Conservation (phyloP, 2,329 filamentous ascomycete species). For the Trichoderma guizhouense region DNA sequence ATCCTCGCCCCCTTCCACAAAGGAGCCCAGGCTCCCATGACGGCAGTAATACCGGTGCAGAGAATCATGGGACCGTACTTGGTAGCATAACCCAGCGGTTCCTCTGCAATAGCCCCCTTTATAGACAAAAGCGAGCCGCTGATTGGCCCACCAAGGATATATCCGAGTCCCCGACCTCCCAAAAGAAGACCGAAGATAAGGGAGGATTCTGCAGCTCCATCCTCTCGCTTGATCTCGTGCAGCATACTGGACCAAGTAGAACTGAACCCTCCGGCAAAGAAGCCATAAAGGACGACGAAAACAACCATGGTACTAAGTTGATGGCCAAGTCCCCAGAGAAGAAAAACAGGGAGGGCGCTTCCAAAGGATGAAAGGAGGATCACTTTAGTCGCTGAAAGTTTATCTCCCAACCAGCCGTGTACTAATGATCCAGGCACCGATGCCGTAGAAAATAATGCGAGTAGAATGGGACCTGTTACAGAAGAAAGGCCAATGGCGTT, state of each 20-base stretch:
- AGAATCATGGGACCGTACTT: conserved; percentile 34
- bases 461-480: conserved; percentile 53
- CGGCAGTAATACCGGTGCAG: conserved; percentile 31
- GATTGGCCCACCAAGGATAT: conserved; percentile 54
- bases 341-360: conserved; percentile 53
- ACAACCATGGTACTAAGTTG: conserved; percentile 52
- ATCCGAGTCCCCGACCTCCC: conserved; percentile 59
- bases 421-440: conserved; percentile 56
- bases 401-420: conserved; percentile 58
- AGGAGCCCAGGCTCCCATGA: conserved; percentile 32
- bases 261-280: conserved; percentile 63
- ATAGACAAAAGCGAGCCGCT: conserved; percentile 39
- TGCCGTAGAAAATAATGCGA: conserved; percentile 59
- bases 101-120: conserved; percentile 24
- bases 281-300: conserved; percentile 61
- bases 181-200: conserved; percentile 58
- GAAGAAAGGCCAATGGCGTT: conserved; percentile 48
- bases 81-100: conserved; percentile 31
- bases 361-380: conserved; percentile 56
- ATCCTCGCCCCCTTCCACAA: conserved; percentile 33
- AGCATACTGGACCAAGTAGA: conserved; percentile 60
- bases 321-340: conserved; percentile 60
- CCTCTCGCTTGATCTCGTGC: conserved; percentile 35
- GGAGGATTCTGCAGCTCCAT: conserved; percentile 39
- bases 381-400: conserved; percentile 49